These are phyloP conservation scores for Dentipellis sp. DNA, from an alignment of 768 basidiomycete species.

Conservation along the genomic window DNA sequence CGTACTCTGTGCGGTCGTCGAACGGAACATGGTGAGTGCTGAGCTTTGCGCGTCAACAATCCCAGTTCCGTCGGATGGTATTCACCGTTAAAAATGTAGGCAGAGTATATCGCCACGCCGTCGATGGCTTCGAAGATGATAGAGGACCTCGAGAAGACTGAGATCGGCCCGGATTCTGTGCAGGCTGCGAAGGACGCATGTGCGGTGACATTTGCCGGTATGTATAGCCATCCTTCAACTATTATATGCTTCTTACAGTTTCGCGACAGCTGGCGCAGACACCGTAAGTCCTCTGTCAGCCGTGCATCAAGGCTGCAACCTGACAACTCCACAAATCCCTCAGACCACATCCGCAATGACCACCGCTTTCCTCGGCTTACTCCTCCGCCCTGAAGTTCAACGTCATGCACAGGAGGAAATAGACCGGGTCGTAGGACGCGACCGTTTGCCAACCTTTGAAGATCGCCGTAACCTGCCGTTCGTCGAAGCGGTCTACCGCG, in stretches of 20 bases:
- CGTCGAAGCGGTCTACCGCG: conserved; percentile 6
- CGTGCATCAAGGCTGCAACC: no score
- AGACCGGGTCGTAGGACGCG: background rate
- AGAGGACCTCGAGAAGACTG: background rate
- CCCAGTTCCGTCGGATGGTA: no score
- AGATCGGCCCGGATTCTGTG: background rate
- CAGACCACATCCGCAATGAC: no score
- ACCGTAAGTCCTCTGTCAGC: background rate
- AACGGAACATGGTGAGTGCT: background rate
- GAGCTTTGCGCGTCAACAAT: no score
- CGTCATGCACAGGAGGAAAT: conserved; percentile 5
- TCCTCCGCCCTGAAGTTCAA: conserved; percentile 5
- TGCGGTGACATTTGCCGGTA: background rate
- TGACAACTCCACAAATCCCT: no score
- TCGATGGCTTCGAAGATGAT: background rate
- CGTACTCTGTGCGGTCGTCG: background rate
- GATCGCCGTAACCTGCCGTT: conserved; percentile 4
- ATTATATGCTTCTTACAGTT: background rate
- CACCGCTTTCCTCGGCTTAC: no score
- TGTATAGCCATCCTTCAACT: background rate
- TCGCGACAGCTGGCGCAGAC: background rate
- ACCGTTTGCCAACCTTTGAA: conserved; percentile 3
- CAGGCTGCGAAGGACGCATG: background rate
- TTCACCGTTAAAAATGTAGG: background rate
- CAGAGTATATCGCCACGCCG: background rate